phyloP scores from a whole-genome alignment of 495 filamentous ascomycete species.

The Cercophora sp. region DNA sequence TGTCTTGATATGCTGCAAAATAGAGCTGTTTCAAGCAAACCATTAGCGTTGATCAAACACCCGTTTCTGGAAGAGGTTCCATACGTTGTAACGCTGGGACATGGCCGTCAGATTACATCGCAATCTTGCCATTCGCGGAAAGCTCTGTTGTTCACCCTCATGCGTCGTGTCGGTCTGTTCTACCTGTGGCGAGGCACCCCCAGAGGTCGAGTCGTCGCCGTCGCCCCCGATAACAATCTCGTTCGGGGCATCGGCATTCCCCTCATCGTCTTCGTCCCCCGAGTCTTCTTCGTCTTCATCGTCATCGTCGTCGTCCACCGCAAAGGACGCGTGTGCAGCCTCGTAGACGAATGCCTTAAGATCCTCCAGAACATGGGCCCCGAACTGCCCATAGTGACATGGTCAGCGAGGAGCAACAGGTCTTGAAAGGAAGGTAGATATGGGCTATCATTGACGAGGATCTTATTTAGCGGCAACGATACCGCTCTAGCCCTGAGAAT shows the following conservation, averaged over 20 bases:
- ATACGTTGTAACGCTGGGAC: constrained; percentile 47
- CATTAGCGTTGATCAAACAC: too few relatives aligned
- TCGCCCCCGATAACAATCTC: too few relatives aligned
- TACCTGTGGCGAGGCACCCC: too few relatives aligned
- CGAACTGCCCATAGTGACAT: too few relatives aligned
- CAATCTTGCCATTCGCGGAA: constrained; percentile 33
- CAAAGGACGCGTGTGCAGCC: background rate
- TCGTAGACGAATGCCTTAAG: constrained; percentile 22
- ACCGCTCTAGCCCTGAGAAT: too few relatives aligned
- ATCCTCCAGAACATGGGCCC: constrained; percentile 18
- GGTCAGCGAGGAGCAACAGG: too few relatives aligned
- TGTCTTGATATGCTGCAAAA: constrained; percentile 68
- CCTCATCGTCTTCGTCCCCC: constrained; percentile 1
- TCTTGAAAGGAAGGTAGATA: too few relatives aligned
- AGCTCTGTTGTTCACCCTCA: constrained; percentile 17
- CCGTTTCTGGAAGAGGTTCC: too few relatives aligned
- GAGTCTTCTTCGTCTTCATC: constrained; percentile 16
- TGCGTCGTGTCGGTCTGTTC: background rate
- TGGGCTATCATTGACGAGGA: too few relatives aligned
- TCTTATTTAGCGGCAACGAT: too few relatives aligned
- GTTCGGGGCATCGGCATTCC: background rate
- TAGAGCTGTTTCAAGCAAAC: constrained; percentile 50
- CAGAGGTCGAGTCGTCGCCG: too few relatives aligned
- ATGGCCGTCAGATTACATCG: constrained; percentile 48
- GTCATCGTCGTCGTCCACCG: constrained; percentile 16